phyloP scores from a whole-genome alignment of 305 asterid species.

The Stenogyne calaminthoides region DNA sequence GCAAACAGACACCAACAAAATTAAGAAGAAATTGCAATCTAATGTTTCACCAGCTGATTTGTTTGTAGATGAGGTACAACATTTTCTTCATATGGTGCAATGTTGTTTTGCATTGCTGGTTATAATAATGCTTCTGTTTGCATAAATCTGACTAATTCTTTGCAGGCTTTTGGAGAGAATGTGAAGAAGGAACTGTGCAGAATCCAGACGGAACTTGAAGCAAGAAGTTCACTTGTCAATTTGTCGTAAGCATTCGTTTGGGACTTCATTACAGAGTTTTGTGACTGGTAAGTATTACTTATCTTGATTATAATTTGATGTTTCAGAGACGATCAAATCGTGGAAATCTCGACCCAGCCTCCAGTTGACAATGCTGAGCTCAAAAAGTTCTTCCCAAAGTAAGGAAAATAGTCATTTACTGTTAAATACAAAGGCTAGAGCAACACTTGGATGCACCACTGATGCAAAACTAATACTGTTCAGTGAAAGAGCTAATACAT shows the following conservation, averaged over 20 bases:
- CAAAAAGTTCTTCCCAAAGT: too few relatives aligned
- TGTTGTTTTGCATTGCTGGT: not conserved
- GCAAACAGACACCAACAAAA: conserved; percentile 12
- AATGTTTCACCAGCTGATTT: conserved; percentile 53
- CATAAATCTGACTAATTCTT: not conserved
- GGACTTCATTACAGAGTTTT: not conserved
- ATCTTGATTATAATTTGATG: not conserved
- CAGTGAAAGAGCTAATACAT: too few relatives aligned
- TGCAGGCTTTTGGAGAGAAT: conserved; percentile 61
- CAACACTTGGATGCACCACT: too few relatives aligned
- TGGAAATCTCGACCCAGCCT: too few relatives aligned
- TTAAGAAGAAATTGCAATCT: conserved; percentile 52
- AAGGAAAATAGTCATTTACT: too few relatives aligned
- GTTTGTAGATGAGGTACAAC: conserved; percentile 59
- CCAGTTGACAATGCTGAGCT: too few relatives aligned
- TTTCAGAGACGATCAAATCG: conserved; percentile 55
- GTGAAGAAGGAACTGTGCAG: conserved; percentile 56
- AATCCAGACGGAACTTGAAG: conserved; percentile 50
- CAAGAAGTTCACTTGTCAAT: conserved; percentile 40
- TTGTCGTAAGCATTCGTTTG: conserved; percentile 50
- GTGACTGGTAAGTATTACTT: not conserved
- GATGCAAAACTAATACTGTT: too few relatives aligned
- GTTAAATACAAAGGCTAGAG: too few relatives aligned
- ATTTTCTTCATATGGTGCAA: not conserved
- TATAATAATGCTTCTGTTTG: not conserved